phyloP scores from a whole-genome alignment of 305 asterid species.

The Fraxinus ornus region DNA sequence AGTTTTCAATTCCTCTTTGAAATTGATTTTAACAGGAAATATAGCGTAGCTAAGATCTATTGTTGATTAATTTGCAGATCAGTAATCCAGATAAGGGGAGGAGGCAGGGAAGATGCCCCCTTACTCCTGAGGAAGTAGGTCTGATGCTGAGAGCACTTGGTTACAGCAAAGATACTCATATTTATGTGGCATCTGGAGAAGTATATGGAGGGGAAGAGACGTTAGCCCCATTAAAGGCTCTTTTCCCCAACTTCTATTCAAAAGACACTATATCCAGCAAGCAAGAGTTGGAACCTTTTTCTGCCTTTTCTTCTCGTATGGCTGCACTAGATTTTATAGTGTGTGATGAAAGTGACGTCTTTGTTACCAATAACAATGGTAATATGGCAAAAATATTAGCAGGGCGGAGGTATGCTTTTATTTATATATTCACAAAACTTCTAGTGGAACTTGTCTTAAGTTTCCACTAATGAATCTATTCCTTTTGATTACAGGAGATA shows the following conservation, averaged over 20 bases:
- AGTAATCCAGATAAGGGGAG: conserved; percentile 87
- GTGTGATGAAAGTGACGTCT: conserved; percentile 93
- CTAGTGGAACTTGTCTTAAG: neutral
- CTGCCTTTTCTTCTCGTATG: conserved; percentile 86
- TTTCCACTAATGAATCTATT: conserved; percentile 13
- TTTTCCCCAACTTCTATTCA: conserved; percentile 86
- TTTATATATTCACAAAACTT: neutral
- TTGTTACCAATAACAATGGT: conserved; percentile 94
- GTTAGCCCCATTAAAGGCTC: conserved; percentile 86
- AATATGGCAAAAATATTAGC: conserved; percentile 98
- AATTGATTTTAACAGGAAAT: neutral
- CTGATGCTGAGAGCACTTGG: conserved; percentile 92
- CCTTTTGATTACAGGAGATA: conserved; percentile 70
- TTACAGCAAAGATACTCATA: conserved; percentile 67
- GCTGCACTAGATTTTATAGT: conserved; percentile 94
- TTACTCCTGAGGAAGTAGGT: conserved; percentile 96
- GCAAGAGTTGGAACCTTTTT: conserved; percentile 72
- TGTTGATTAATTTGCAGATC: conserved; percentile 50
- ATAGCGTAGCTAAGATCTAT: conserved; percentile 8
- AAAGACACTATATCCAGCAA: conserved; percentile 73
- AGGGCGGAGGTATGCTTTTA: conserved; percentile 70
- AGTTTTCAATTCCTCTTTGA: neutral
- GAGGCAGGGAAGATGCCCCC: conserved; percentile 97
- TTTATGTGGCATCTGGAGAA: conserved; percentile 97
- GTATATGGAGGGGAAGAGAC: conserved; percentile 92